phyloP scores from a whole-genome alignment of 805 yeast genomes.

The Suhomyces kilbournensis region DNA sequence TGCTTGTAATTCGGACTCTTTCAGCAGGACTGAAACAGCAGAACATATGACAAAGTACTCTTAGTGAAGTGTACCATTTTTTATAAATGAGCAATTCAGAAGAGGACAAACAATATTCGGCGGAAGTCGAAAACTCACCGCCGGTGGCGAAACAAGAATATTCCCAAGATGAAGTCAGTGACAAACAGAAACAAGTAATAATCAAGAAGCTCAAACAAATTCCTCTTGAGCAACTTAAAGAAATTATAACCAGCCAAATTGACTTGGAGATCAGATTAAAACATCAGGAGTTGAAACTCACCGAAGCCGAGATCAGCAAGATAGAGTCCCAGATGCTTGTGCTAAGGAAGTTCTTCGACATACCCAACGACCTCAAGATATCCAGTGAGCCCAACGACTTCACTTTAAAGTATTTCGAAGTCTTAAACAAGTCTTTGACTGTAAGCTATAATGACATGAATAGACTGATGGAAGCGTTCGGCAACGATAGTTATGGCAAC shows the following conservation, averaged over 20 bases:
- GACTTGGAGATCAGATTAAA: conserved; percentile 60
- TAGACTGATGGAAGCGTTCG: conserved; percentile 3
- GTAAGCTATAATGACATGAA: conserved; percentile 30
- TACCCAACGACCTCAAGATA: conserved; percentile 38
- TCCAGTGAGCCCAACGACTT: conserved; percentile 45
- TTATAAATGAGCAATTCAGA: neutral
- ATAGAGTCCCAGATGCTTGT: conserved; percentile 58
- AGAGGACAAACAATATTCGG: neutral
- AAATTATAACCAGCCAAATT: conserved; percentile 43
- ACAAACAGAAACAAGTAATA: neutral
- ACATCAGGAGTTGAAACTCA: conserved; percentile 51
- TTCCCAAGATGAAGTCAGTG: neutral
- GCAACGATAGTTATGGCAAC: conserved; percentile 6
- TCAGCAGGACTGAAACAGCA: neutral
- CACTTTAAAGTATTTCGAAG: conserved; percentile 40
- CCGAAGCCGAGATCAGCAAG: conserved; percentile 53
- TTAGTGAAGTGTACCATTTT: neutral
- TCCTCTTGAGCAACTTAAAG: conserved; percentile 27
- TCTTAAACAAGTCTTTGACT: conserved; percentile 33
- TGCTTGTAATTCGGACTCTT: neutral
- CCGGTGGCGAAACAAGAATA: neutral
- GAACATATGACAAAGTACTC: neutral
- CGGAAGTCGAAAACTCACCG: neutral
- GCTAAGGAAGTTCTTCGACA: conserved; percentile 44
- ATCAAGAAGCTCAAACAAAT: conserved; percentile 7